A percentile compares a stretch with the other conserved stretches of the same genome.
These are phyloP conservation scores for Rhazya stricta DNA, from an alignment of 257 asterid species.

Conservation along the genomic window DNA sequence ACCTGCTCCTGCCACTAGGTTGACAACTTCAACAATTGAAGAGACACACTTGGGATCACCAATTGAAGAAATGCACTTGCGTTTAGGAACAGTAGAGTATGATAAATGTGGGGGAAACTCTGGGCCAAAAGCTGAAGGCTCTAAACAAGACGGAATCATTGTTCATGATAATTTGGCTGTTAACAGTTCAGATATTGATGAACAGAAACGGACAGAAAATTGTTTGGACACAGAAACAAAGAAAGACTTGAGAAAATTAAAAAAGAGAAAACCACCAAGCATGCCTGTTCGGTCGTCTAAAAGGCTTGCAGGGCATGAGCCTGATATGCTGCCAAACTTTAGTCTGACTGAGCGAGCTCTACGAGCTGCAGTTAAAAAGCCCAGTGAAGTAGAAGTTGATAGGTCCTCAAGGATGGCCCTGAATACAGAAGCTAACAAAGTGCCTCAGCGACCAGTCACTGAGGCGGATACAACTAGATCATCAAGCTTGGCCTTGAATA, in stretches of 20 bases:
- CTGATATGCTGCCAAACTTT: slow-evolving; percentile 23
- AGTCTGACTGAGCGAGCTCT: slow-evolving; percentile 22
- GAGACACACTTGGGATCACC: neutral
- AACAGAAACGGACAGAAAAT: slow-evolving; percentile 26
- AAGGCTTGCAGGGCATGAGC: slow-evolving; percentile 29
- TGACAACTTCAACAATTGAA: neutral
- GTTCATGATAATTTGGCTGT: slow-evolving; percentile 6
- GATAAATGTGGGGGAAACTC: slow-evolving; percentile 4
- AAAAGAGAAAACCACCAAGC: slow-evolving; percentile 14
- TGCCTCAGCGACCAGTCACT: too few relatives aligned
- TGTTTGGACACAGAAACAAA: neutral
- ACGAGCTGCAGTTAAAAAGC: slow-evolving; percentile 20
- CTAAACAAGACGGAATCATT: slow-evolving; percentile 6
- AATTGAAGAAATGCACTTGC: neutral
- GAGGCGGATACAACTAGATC: too few relatives aligned
- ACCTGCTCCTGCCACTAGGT: neutral
- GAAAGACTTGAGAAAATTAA: slow-evolving; percentile 9
- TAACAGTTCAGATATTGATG: slow-evolving; percentile 13
- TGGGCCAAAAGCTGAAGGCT: slow-evolving; percentile 11
- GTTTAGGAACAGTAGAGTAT: neutral
- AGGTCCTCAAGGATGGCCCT: neutral
- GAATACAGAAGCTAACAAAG: too few relatives aligned
- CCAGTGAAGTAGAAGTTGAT: slow-evolving; percentile 5
- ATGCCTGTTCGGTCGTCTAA: slow-evolving; percentile 26
- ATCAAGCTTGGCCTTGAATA: neutral